These are phyloP conservation scores for Extremus antarcticus DNA, from an alignment of 495 filamentous ascomycete genomes.

Conservation along the genomic window DNA sequence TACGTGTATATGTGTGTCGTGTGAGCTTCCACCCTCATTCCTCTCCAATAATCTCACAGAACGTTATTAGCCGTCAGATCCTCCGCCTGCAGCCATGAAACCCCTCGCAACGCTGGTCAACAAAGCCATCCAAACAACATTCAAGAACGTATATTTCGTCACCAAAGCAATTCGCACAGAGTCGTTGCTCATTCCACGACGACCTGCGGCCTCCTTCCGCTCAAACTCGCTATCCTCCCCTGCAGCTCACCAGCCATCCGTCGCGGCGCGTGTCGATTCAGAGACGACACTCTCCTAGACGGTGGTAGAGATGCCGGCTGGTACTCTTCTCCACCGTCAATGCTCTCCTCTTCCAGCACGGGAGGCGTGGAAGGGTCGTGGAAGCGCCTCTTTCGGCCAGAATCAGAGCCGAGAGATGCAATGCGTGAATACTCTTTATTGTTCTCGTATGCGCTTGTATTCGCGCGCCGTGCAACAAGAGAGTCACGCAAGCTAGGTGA, in stretches of 20 bases:
- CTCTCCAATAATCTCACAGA: too few species aligned
- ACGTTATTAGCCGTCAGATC: too few species aligned
- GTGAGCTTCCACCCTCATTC: too few species aligned
- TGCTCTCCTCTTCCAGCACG: slow-evolving; percentile 12
- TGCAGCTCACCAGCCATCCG: not conserved
- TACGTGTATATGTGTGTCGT: too few species aligned
- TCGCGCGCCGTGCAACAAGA: slow-evolving; percentile 5
- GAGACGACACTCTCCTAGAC: not conserved
- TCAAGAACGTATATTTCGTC: too few species aligned
- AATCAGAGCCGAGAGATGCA: slow-evolving; percentile 7
- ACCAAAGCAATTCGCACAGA: too few species aligned
- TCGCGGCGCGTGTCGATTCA: not conserved
- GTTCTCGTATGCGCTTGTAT: not conserved
- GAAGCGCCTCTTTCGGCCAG: slow-evolving; percentile 4
- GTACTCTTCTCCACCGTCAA: not conserved
- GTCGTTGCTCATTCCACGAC: not conserved
- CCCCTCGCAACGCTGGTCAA: too few species aligned
- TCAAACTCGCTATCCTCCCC: not conserved
- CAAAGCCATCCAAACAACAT: too few species aligned
- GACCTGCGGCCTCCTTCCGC: not conserved
- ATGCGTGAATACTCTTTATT: slow-evolving; percentile 9
- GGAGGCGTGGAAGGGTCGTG: slow-evolving; percentile 8
- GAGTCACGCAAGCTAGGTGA: slow-evolving; percentile 11
- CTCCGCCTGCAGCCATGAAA: too few species aligned
- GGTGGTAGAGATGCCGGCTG: not conserved